A percentile compares a stretch with the other conserved stretches of the same genome.
Conservation (phyloP, 192 early-diverging fungal species). For the Funneliformis mosseae region DNA sequence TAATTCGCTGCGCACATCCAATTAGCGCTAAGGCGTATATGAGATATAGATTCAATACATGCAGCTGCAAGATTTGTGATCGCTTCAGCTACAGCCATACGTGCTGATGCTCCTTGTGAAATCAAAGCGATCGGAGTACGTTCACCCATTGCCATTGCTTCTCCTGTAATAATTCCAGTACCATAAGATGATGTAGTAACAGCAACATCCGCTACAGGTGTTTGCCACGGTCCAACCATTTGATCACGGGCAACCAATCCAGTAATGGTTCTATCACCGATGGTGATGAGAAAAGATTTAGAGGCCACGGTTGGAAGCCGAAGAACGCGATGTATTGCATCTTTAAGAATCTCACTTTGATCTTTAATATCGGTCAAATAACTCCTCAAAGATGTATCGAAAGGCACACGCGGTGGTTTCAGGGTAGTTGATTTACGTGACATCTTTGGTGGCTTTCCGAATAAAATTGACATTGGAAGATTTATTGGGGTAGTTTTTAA, state of each 20-base stretch:
- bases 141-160: constrained; percentile 99
- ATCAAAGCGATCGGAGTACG: constrained; percentile 85
- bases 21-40: constrained; percentile 90
- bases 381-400: constrained; percentile 63
- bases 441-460: constrained; percentile 98
- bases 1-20: constrained; percentile 98
- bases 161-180: constrained; percentile 71
- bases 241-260: constrained; percentile 96
- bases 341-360: constrained; percentile 48
- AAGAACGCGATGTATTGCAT: constrained; percentile 78
- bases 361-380: constrained; percentile 56
- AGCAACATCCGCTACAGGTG: constrained; percentile 96
- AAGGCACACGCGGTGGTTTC: constrained; percentile 48
- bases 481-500: constrained; percentile 74
- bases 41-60: constrained; percentile 68
- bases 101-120: constrained; percentile 83
- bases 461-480: constrained; percentile 93
- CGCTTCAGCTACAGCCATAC: constrained; percentile 97
- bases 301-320: constrained; percentile 86
- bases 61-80: constrained; percentile 93
- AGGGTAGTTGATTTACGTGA: constrained; percentile 70
- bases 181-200: constrained; percentile 84
- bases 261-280: constrained; percentile 95
- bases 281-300: constrained; percentile 97
- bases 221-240: constrained; percentile 99